A percentile compares a stretch with the other conserved stretches of the same genome.
phyloP scores from a whole-genome alignment of 2,329 filamentous ascomycete species.

The Hypoxylon sp. region DNA sequence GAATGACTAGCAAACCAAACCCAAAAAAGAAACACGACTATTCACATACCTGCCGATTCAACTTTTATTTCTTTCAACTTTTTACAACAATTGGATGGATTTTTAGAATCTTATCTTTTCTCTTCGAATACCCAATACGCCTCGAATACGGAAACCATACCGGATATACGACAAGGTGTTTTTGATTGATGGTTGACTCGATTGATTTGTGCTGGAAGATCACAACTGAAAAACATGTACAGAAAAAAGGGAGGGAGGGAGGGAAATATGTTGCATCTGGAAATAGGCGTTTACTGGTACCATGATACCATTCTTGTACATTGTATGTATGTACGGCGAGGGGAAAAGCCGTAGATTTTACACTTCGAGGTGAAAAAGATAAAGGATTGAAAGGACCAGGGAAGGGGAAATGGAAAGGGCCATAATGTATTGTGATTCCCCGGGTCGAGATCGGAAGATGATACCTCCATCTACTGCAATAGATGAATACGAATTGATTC shows the following conservation, averaged over 20 bases:
- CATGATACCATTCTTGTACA: slow-evolving; percentile 27
- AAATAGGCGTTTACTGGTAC: slow-evolving; percentile 32
- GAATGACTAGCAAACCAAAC: no score
- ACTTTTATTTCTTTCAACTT: slow-evolving; percentile 6
- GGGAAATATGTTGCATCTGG: slow-evolving; percentile 30
- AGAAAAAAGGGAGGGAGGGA: slow-evolving; percentile 4
- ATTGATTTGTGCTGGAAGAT: slow-evolving; percentile 2
- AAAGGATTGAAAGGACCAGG: slow-evolving; percentile 4
- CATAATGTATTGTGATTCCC: slow-evolving; percentile 27
- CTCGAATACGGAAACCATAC: not conserved
- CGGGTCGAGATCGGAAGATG: slow-evolving; percentile 27
- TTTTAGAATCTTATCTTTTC: slow-evolving; percentile 4
- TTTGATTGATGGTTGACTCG: not conserved
- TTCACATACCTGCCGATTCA: no score
- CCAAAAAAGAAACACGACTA: no score
- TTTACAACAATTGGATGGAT: not conserved
- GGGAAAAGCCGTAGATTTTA: slow-evolving; percentile 9
- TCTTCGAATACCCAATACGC: not conserved
- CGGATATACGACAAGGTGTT: not conserved
- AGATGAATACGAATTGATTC: slow-evolving; percentile 19
- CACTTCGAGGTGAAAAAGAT: slow-evolving; percentile 5
- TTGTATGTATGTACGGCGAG: slow-evolving; percentile 25
- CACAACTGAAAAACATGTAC: not conserved
- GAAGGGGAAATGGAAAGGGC: slow-evolving; percentile 15
- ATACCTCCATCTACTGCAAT: slow-evolving; percentile 28